These are phyloP conservation scores for Zoysia japonica DNA, from an alignment of 176 grass and related monocot species.

Conservation along the genomic window DNA sequence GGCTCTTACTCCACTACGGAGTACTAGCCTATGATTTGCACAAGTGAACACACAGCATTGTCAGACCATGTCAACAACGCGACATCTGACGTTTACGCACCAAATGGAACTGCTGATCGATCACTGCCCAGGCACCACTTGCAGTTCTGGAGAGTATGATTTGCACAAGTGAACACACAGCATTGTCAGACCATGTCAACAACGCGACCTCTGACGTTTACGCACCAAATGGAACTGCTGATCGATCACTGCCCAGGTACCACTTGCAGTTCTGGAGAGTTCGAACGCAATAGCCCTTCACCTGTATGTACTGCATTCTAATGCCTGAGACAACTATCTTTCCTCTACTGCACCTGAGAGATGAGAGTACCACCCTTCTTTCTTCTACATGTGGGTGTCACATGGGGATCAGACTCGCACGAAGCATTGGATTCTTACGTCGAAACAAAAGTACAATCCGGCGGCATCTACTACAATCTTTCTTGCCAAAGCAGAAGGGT, in stretches of 20 bases:
- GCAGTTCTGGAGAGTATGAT: background rate
- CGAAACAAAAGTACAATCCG: slow-evolving; percentile 41
- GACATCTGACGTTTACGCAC: no score
- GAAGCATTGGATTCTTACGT: slow-evolving; percentile 42
- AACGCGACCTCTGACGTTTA: no score
- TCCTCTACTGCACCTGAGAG: background rate
- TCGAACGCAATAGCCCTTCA: background rate
- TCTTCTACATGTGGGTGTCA: slow-evolving; percentile 28
- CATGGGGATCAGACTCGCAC: no score
- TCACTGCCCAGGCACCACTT: background rate
- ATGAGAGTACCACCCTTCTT: background rate
- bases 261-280: background rate
- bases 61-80: no score
- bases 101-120: no score
- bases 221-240: no score
- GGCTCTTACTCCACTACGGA: no score
- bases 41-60: no score
- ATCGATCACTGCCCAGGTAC: background rate
- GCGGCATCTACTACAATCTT: slow-evolving; percentile 6
- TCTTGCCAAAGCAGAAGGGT: slow-evolving; percentile 37
- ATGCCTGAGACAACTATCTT: background rate
- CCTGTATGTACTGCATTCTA: background rate
- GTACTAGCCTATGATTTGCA: no score
- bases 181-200: no score
- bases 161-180: no score